Evolutionary conservation across 306 rosid species (phyloP), one percentile per base, ranked within the genome.

Genomic region (Corylus americana): DNA sequence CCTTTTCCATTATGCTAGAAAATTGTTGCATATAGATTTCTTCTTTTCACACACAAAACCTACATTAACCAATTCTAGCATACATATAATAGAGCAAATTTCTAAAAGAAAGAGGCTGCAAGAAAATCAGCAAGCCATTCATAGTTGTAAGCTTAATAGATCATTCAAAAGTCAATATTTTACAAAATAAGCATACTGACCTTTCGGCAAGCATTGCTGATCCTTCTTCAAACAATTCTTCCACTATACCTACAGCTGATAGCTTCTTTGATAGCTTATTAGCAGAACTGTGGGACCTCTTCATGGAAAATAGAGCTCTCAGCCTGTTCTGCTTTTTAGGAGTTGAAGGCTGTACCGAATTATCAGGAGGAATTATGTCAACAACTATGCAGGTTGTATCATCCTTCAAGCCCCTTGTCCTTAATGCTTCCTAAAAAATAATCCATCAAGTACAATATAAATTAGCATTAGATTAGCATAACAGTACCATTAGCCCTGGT

Each of bases 131-230:
- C 20, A 77, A 53, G 59, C 51, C 77, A 17, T 62, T 62, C 70
- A 78, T 18, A 47, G 29, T 57, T 76, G 44, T 16, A 39, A 74
- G 66, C 66, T 71, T 72, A 63, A 58, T 37, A 27, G 31, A 13
- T 7, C 47, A 11, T 8, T 27, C 6, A 64, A 31, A 51, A 64
- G 11, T 69, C 64, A 78, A 81, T 53, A 68, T 7, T 2, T 18
- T 27, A 54, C 11, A 42, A 58, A 59, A 68, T 7, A 61, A 35
- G 70, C 5, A 58, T 59, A 37, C 78, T 74, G 53, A 94, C 98
- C 98, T 92, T 87, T 94, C 98, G 70, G 98, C 98, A 78, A 94
- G 97, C 98, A 94, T 91, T 9, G 98, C 98, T 1, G 98, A 94
- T 77, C 98, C 97, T 81, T 94, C 98, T 89, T 94, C 98, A 50